These are phyloP conservation scores for Fragaria nilgerrensis DNA, from an alignment of 306 rosid genomes.

Conservation along the genomic window DNA sequence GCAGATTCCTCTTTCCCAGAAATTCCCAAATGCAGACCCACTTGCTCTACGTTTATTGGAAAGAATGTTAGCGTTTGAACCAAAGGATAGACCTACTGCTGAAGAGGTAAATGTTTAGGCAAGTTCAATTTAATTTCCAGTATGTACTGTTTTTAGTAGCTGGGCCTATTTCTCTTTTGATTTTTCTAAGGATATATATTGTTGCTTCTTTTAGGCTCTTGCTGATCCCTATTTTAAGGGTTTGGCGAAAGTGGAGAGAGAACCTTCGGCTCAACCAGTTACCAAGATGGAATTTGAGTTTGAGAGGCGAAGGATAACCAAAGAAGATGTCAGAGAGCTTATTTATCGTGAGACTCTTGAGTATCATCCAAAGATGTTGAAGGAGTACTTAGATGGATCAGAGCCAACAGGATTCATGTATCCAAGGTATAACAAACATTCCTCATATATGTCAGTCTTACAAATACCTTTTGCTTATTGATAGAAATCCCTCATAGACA, in stretches of 20 bases:
- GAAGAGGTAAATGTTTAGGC: constrained; percentile 65
- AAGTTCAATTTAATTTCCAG: constrained; percentile 16
- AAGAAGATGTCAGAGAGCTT: constrained; percentile 98
- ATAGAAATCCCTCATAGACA: neutral
- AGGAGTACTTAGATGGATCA: constrained; percentile 89
- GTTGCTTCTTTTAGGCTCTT: constrained; percentile 61
- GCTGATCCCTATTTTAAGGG: constrained; percentile 99
- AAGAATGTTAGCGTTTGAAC: constrained; percentile 96
- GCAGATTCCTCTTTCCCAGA: constrained; percentile 80
- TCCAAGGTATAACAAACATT: constrained; percentile 64
- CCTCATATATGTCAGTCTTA: neutral
- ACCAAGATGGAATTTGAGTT: constrained; percentile 99
- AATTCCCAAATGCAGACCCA: constrained; percentile 95
- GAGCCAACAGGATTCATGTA: constrained; percentile 98
- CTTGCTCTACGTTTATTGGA: constrained; percentile 90
- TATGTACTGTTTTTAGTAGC: neutral
- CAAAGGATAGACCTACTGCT: constrained; percentile 96
- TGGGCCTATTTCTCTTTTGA: neutral
- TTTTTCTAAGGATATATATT: constrained; percentile 17
- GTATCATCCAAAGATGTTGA: constrained; percentile 95
- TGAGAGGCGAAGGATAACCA: constrained; percentile 96
- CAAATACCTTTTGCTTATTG: constrained; percentile 2
- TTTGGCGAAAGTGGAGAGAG: constrained; percentile 98
- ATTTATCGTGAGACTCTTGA: constrained; percentile 91
- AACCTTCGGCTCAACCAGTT: constrained; percentile 95